Percentiles rank a stretch among this genome's conserved stretches.
Evolutionary conservation across 2,329 filamentous ascomycete species (phyloP).

Genomic region (Ceratocystis destructans): DNA sequence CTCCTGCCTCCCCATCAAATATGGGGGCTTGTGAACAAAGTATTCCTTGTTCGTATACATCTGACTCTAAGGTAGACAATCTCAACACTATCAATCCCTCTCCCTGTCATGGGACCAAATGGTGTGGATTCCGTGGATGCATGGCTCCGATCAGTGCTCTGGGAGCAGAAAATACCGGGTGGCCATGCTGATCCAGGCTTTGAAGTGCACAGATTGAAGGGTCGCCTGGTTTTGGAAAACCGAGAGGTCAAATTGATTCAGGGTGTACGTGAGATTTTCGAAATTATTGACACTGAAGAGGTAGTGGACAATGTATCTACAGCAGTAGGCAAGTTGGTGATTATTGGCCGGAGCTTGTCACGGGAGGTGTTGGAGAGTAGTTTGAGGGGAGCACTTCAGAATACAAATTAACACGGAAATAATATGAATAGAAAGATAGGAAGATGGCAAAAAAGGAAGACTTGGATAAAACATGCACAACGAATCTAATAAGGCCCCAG

Average conservation of each 20-base stretch:
- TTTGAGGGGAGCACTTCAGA: constrained; percentile 22
- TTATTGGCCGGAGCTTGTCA: constrained; percentile 46
- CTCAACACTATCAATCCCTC: constrained; percentile 60
- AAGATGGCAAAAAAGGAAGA: constrained; percentile 22
- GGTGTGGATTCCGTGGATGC: constrained; percentile 55
- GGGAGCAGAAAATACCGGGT: constrained; percentile 55
- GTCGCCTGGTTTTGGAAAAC: constrained; percentile 51
- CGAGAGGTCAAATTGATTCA: constrained; percentile 67
- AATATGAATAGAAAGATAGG: not conserved
- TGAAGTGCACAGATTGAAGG: constrained; percentile 82
- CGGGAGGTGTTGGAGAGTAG: constrained; percentile 39
- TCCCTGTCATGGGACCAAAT: constrained; percentile 43
- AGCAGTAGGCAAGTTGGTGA: constrained; percentile 43
- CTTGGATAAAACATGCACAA: not conserved
- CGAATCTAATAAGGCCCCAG: not conserved
- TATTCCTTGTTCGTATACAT: not conserved
- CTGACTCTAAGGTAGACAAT: constrained; percentile 48
- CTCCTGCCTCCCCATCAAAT: not conserved
- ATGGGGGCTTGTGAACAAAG: not conserved
- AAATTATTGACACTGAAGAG: constrained; percentile 55
- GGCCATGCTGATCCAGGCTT: constrained; percentile 34
- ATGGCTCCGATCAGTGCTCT: constrained; percentile 73
- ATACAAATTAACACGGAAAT: not conserved
- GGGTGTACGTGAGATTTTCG: constrained; percentile 85
- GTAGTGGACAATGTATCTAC: constrained; percentile 22